phyloP scores from a whole-genome alignment of 768 basidiomycete genomes.

The Lyophyllum shimeji region DNA sequence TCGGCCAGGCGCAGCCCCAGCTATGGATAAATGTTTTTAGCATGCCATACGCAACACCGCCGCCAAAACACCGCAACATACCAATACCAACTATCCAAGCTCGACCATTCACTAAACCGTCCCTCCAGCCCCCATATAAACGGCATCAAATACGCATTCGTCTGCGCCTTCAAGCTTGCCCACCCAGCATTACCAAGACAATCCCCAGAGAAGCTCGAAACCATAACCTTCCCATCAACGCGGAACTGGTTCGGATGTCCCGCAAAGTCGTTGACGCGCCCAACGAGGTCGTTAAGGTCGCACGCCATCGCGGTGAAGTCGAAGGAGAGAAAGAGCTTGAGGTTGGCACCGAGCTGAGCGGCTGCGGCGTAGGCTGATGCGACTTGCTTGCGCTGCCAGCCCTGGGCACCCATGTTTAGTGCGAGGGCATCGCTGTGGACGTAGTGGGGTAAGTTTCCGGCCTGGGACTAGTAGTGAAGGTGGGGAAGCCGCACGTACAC shows the following conservation, averaged over 20 bases:
- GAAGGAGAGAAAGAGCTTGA: constrained; percentile 60
- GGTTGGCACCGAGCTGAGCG: constrained; percentile 31
- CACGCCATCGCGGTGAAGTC: constrained; percentile 56
- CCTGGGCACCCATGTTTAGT: constrained; percentile 57
- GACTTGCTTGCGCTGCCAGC: constrained; percentile 50
- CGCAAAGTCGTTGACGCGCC: constrained; percentile 44
- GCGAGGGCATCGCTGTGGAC: constrained; percentile 56
- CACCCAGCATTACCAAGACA: constrained; percentile 55
- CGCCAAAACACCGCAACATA: constrained; percentile 21
- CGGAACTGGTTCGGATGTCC: constrained; percentile 55
- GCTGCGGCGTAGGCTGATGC: constrained; percentile 54
- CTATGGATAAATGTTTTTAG: constrained; percentile 18
- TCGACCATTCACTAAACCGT: constrained; percentile 44
- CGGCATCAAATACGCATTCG: constrained; percentile 49
- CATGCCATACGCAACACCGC: background rate
- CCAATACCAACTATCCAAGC: constrained; percentile 51
- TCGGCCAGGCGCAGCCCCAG: constrained; percentile 68
- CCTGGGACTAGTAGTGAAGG: background rate
- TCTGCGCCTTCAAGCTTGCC: constrained; percentile 46
- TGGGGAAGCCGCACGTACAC: constrained; percentile 32
- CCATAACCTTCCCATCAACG: constrained; percentile 51
- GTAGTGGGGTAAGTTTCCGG: constrained; percentile 19
- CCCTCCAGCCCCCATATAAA: constrained; percentile 55
- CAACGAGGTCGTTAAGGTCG: constrained; percentile 39
- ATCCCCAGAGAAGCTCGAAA: constrained; percentile 63